A percentile compares a stretch with the other conserved stretches of the same genome.
phyloP scores from a whole-genome alignment of 345 rosid species.

The Murraya koenigii region DNA sequence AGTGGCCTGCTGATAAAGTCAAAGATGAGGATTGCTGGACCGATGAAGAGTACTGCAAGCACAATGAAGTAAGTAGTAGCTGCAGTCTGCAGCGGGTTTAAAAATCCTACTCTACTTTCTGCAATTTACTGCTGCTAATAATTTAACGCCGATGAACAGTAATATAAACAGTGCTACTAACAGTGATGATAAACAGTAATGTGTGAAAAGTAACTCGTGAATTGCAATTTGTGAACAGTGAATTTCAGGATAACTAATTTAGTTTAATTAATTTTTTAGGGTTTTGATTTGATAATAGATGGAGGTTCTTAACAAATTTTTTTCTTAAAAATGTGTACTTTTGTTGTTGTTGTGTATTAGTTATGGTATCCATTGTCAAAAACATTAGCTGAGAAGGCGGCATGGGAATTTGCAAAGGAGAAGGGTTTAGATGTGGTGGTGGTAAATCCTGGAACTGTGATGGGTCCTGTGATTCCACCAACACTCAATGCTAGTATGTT shows the following conservation, averaged over 20 bases:
- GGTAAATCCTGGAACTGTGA: conserved; percentile 90
- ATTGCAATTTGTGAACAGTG: too few relatives aligned
- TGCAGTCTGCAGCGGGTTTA: not conserved
- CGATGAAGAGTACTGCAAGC: conserved; percentile 65
- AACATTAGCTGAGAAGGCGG: conserved; percentile 87
- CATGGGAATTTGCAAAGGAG: conserved; percentile 81
- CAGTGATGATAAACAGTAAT: too few relatives aligned
- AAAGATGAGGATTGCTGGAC: conserved; percentile 87
- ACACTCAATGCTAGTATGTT: conserved; percentile 79
- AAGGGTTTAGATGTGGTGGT: conserved; percentile 81
- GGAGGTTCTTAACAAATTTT: too few relatives aligned
- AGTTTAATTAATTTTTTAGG: too few relatives aligned
- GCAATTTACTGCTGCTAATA: too few relatives aligned
- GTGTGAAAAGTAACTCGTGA: too few relatives aligned
- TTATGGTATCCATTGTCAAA: conserved; percentile 89
- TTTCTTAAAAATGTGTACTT: not conserved
- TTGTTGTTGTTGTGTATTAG: conserved; percentile 28
- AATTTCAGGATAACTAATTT: too few relatives aligned
- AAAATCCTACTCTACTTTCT: too few relatives aligned
- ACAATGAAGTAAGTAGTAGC: conserved; percentile 55
- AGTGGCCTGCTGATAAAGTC: conserved; percentile 76
- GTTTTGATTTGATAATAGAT: too few relatives aligned
- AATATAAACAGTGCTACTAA: too few relatives aligned
- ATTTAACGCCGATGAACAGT: too few relatives aligned
- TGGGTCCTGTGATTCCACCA: conserved; percentile 84